Evolutionary conservation across 257 asterid genomes (phyloP), one percentile per base, ranked within the genome.

Genomic region (Coffea eugenioides): DNA sequence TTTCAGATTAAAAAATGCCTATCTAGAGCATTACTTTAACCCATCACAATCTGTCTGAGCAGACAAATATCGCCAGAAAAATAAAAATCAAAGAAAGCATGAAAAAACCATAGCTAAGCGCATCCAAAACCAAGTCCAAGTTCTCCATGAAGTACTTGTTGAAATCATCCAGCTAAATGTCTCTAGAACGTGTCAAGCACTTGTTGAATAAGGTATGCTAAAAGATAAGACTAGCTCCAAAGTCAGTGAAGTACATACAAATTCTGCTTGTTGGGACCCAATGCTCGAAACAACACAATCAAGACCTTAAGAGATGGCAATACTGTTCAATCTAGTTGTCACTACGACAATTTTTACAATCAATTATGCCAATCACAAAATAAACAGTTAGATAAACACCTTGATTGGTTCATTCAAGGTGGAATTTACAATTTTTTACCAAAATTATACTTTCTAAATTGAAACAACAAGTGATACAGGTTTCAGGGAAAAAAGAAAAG

Each of bases 171-270:
- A 69, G 73, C 25, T 15, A 69, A 21, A 34, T 69, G 20, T 13
- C 12, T 34, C 25, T 39, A 69, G 25, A 69, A 18, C 23, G 36
- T 36, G 73, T 69, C 51, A 69, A 36, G 25, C 11, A 67, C 43
- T 4, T 39, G 43, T 39, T 39, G 43, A 39, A 3, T 39, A 39
- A 39, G 43, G 43, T 39, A 39, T 39, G 43, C 43, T 39, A 39
- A 39, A 39, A 39, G 46, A 67, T 67, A 18, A 5, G 48, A 5
- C 46, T 67, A 2, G 34, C 48, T 5, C 36, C 71, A 67, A 46
- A 57, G 64, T 31, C 71, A 34, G 34, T 36, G 71, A 67, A 67
- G 71, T 18, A 73, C 31, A 73, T n/a, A 48, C 64, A 57, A 57
- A n/a, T 57, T n/a, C 41, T 71, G 46, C 76, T 73, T 49, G 46